A percentile compares a stretch with the other conserved stretches of the same genome.
Evolutionary conservation across 2,329 filamentous ascomycete genomes (phyloP).

Genomic region (Neonectria faginata): DNA sequence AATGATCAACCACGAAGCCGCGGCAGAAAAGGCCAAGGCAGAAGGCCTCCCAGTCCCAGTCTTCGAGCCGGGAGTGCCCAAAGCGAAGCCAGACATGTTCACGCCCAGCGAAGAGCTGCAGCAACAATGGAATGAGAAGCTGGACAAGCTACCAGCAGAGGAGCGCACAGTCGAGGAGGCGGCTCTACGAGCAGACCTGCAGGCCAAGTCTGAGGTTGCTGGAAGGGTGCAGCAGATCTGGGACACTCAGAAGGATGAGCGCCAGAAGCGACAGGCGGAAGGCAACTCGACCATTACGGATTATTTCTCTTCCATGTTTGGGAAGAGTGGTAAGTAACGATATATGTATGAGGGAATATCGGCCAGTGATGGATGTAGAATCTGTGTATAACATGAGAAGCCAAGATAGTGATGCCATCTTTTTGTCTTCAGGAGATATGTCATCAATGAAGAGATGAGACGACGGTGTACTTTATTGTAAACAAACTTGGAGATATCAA

Average conservation of each 20-base stretch:
- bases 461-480: conserved; percentile 5
- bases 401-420: conserved; percentile 2
- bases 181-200: conserved; percentile 71
- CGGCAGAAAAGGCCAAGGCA: conserved; percentile 75
- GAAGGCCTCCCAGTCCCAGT: conserved; percentile 69
- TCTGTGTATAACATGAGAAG: conserved; percentile 33
- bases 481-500: not conserved
- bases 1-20: conserved; percentile 84
- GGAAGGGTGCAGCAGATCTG: conserved; percentile 62
- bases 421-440: not conserved
- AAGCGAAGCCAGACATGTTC: conserved; percentile 39
- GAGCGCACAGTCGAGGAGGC: conserved; percentile 73
- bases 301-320: conserved; percentile 46
- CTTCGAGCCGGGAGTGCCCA: conserved; percentile 68
- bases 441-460: not conserved
- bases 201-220: conserved; percentile 71
- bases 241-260: conserved; percentile 64
- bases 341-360: not conserved
- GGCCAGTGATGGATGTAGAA: conserved; percentile 29
- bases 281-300: conserved; percentile 50
- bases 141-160: conserved; percentile 68
- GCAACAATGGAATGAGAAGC: conserved; percentile 63
- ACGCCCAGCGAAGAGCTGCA: conserved; percentile 60
- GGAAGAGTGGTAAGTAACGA: conserved; percentile 45
- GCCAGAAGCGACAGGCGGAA: conserved; percentile 56